Evolutionary conservation across 495 filamentous ascomycete genomes (phyloP), one percentile per base, ranked within the genome.

Genomic region (Tuber aestivum): DNA sequence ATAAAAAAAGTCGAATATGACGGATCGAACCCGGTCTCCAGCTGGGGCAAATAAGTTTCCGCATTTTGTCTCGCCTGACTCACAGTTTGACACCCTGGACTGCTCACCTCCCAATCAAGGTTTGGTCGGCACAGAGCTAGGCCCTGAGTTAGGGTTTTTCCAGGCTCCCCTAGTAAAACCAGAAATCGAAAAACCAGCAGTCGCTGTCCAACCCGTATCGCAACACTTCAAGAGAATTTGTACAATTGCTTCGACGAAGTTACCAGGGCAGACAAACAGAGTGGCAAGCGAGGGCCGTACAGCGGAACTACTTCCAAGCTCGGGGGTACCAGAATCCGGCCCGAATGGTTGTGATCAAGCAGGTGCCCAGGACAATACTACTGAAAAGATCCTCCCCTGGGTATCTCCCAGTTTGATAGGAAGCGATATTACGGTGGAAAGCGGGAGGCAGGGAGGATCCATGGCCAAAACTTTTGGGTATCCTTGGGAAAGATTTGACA

Each of bases 141-240:
- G 56, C 2, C 56, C 56, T 32, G 56, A 65, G 56, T 32, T 65
- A 65, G 56, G 56, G 35, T 65, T 65, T 65, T 65, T 65, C 56
- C 56, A 32, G 56, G 27, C 56, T 18, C 56, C 27, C 56, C 27
- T 16, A 20, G 27, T 4, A 32, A 32, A 18, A 18, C 10, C 27
- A 5, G 27, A 20, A 18, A 65, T 27, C 27, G 8, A 35, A 35
- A 65, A 20, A 5, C 56, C 56, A 18, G 27, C 56, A 65, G 27
- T 18, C 0, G 56, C 14, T 3, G 56, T 4, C 56, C 56, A 35
- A 18, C 27, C 56, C 16, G 27, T 35, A 35, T 35, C 56, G 3
- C 56, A 35, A 12, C 56, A 35, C 14, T 35, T 32, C 14, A 35
- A 35, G 56, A 65, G 27, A 65, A 65, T 65, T 65, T 65, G 27